These are phyloP conservation scores for Podila verticillata DNA, from an alignment of 192 early-diverging fungal genomes.

Conservation along the genomic window DNA sequence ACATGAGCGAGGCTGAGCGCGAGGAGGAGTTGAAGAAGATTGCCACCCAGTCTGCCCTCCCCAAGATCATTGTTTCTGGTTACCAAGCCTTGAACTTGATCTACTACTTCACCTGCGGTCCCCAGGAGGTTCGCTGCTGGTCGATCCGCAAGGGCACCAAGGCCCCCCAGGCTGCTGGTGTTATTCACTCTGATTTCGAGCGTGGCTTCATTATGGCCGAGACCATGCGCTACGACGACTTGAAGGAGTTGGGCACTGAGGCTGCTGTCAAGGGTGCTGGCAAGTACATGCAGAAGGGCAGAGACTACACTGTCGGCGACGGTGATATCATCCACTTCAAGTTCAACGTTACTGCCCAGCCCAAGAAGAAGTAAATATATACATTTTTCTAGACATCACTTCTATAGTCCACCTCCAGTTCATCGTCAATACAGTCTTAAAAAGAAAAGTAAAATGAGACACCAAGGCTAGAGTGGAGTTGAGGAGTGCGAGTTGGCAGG, in stretches of 20 bases:
- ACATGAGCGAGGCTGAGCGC: conserved; percentile 62
- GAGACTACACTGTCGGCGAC: conserved; percentile 92
- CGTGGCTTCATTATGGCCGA: conserved; percentile 95
- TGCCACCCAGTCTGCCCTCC: conserved; percentile 76
- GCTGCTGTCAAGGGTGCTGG: conserved; percentile 90
- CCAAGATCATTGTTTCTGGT: conserved; percentile 93
- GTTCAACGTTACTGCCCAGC: conserved; percentile 63
- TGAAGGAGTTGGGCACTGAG: conserved; percentile 87
- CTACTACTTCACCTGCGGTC: conserved; percentile 96
- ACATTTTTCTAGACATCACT: not conserved
- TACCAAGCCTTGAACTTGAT: conserved; percentile 87
- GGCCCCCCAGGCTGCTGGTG: conserved; percentile 92
- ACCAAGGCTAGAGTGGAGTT: no score
- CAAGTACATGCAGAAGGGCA: conserved; percentile 91
- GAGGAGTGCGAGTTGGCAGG: no score
- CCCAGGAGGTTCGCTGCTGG: conserved; percentile 81
- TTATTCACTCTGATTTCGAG: conserved; percentile 90
- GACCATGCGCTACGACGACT: conserved; percentile 88
- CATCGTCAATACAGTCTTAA: no score
- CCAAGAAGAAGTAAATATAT: conserved; percentile 57
- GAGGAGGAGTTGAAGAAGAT: conserved; percentile 70
- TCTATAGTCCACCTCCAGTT: no score
- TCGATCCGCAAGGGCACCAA: conserved; percentile 72
- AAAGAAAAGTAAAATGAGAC: no score
- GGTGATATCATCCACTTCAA: conserved; percentile 92